phyloP scores from a whole-genome alignment of 2,329 filamentous ascomycete species.

The Claviceps monticola region DNA sequence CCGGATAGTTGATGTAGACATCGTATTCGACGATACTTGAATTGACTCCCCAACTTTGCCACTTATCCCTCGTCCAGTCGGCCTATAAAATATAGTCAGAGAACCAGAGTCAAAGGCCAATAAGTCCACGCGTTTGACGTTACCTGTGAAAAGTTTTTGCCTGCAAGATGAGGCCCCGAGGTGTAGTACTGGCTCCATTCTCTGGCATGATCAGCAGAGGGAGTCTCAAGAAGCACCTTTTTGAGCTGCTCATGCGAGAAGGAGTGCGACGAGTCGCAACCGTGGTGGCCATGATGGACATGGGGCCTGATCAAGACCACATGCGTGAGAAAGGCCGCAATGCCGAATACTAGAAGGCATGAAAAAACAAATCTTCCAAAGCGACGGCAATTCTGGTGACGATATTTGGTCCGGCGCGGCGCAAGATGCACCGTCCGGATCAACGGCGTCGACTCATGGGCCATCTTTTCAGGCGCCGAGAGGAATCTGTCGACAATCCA shows the following conservation, averaged over 20 bases:
- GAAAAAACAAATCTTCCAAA: slow-evolving; percentile 50
- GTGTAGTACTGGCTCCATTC: slow-evolving; percentile 74
- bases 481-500: slow-evolving; percentile 4
- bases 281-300: slow-evolving; percentile 19
- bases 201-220: slow-evolving; percentile 39
- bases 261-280: slow-evolving; percentile 13
- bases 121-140: background rate
- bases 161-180: slow-evolving; percentile 59
- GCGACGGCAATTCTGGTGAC: slow-evolving; percentile 46
- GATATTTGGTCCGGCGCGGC: slow-evolving; percentile 38
- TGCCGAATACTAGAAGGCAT: slow-evolving; percentile 37
- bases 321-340: slow-evolving; percentile 35
- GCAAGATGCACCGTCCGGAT: slow-evolving; percentile 47
- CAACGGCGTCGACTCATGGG: slow-evolving; percentile 49
- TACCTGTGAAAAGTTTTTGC: slow-evolving; percentile 62
- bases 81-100: slow-evolving; percentile 29
- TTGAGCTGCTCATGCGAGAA: slow-evolving; percentile 36
- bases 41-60: slow-evolving; percentile 57
- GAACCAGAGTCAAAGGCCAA: background rate
- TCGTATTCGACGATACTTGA: slow-evolving; percentile 57
- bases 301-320: slow-evolving; percentile 28
- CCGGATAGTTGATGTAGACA: slow-evolving; percentile 64
- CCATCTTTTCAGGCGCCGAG: slow-evolving; percentile 18
- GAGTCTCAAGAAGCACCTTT: slow-evolving; percentile 43
- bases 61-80: slow-evolving; percentile 59